Evolutionary conservation across 2,329 filamentous ascomycete species (phyloP).

Genomic region (Blastomyces percursus): DNA sequence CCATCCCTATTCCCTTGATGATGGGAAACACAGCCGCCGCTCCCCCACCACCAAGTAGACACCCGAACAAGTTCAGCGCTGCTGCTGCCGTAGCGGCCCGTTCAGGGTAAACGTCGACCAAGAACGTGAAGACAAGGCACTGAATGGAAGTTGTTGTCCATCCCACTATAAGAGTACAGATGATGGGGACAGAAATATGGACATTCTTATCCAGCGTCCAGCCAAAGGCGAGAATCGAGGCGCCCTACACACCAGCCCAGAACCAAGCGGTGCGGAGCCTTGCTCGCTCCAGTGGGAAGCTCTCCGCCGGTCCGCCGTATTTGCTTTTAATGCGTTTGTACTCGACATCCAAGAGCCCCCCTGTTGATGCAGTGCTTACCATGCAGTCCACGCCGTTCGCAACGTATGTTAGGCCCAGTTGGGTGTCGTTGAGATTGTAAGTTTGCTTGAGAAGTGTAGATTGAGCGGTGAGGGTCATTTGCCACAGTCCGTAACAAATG

Average conservation of each 20-base stretch:
- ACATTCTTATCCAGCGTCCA: slow-evolving; percentile 42
- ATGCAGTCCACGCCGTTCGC: slow-evolving; percentile 47
- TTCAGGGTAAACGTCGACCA: slow-evolving; percentile 44
- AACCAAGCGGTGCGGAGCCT: slow-evolving; percentile 41
- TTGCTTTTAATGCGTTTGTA: slow-evolving; percentile 36
- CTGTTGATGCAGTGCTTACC: slow-evolving; percentile 42
- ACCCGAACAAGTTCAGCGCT: slow-evolving; percentile 43
- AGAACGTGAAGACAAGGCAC: slow-evolving; percentile 39
- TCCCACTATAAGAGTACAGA: slow-evolving; percentile 42
- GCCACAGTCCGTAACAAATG: slow-evolving; percentile 45
- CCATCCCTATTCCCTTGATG: slow-evolving; percentile 38
- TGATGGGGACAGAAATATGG: slow-evolving; percentile 41
- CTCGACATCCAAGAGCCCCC: slow-evolving; percentile 43
- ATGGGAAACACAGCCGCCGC: slow-evolving; percentile 43
- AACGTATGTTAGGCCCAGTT: slow-evolving; percentile 44
- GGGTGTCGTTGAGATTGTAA: slow-evolving; percentile 36
- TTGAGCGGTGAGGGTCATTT: slow-evolving; percentile 46
- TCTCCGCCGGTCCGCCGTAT: slow-evolving; percentile 13
- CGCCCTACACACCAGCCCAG: slow-evolving; percentile 36
- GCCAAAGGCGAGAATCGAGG: slow-evolving; percentile 41
- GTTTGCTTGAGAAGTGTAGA: slow-evolving; percentile 37
- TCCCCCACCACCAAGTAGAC: slow-evolving; percentile 42
- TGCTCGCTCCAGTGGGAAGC: slow-evolving; percentile 42
- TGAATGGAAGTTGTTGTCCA: slow-evolving; percentile 43
- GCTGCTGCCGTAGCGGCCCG: slow-evolving; percentile 43